Evolutionary conservation across 2,329 filamentous ascomycete species (phyloP).

Genomic region (Colletotrichum incanum): DNA sequence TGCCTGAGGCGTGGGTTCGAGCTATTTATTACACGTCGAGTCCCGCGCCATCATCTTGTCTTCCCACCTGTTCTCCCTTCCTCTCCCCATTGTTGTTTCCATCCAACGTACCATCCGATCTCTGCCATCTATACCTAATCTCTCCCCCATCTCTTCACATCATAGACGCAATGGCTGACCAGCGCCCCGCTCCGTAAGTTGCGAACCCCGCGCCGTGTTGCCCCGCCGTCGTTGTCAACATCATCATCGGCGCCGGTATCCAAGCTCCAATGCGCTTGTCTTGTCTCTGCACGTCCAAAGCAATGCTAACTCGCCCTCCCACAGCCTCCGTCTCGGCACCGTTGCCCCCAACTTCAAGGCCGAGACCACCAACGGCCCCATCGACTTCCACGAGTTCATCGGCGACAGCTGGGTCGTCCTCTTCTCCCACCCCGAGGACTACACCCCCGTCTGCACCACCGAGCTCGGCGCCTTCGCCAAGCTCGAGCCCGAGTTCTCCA

Average conservation of each 20-base stretch:
- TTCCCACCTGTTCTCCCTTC: not conserved
- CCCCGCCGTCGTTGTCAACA: not conserved
- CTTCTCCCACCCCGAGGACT: constrained; percentile 91
- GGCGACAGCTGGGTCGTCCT: constrained; percentile 85
- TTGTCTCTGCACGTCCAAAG: not conserved
- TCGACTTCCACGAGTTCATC: constrained; percentile 88
- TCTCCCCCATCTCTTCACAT: not conserved
- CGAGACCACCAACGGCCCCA: constrained; percentile 82
- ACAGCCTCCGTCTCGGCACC: constrained; percentile 75
- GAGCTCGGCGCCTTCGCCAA: constrained; percentile 95
- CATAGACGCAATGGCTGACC: constrained; percentile 44
- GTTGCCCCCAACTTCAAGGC: constrained; percentile 87
- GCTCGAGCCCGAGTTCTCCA: constrained; percentile 88
- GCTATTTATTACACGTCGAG: constrained; percentile 37
- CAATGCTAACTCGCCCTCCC: constrained; percentile 19
- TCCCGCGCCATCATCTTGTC: constrained; percentile 4
- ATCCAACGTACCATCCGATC: not conserved
- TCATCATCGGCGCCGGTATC: not conserved
- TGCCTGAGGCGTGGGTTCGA: constrained; percentile 20
- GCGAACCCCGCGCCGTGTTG: constrained; percentile 15
- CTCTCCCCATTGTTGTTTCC: not conserved
- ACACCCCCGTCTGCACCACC: constrained; percentile 95
- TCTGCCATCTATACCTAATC: not conserved
- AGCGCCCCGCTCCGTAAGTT: constrained; percentile 44
- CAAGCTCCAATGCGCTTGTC: not conserved